Conservation (phyloP, 805 yeast genomes). For the Cyberlindnera bimundalis region DNA sequence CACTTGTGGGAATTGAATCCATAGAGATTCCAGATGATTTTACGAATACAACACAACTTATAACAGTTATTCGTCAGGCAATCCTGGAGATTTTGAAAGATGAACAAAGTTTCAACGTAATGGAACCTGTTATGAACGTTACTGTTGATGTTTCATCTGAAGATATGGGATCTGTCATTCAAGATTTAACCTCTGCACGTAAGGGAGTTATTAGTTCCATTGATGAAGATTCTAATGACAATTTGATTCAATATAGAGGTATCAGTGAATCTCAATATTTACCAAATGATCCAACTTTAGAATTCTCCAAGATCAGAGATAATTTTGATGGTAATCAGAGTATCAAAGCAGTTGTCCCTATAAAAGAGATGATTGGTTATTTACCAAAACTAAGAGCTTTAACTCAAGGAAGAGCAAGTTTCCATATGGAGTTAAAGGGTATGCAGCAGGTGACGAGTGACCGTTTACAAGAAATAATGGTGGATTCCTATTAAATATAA, state of each 20-base stretch:
- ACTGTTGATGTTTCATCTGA: slow-evolving; percentile 62
- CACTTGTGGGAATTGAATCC: slow-evolving; percentile 51
- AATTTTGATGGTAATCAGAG: slow-evolving; percentile 36
- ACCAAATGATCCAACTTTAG: slow-evolving; percentile 73
- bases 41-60: slow-evolving; percentile 34
- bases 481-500: no score
- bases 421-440: slow-evolving; percentile 71
- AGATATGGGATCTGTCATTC: slow-evolving; percentile 78
- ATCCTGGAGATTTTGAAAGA: slow-evolving; percentile 37
- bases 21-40: slow-evolving; percentile 49
- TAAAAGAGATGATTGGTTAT: slow-evolving; percentile 89
- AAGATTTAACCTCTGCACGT: slow-evolving; percentile 77
- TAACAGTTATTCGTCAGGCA: slow-evolving; percentile 45
- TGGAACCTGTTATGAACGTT: slow-evolving; percentile 89
- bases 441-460: slow-evolving; percentile 66
- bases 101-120: slow-evolving; percentile 41
- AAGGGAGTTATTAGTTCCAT: slow-evolving; percentile 71
- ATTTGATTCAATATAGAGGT: slow-evolving; percentile 44
- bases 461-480: slow-evolving; percentile 38
- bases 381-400: slow-evolving; percentile 70
- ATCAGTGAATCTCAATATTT: slow-evolving; percentile 62
- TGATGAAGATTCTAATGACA: slow-evolving; percentile 54
- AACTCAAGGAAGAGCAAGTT: slow-evolving; percentile 87
- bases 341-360: slow-evolving; percentile 78
- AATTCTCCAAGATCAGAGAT: slow-evolving; percentile 22